Percentiles rank a stretch among this genome's conserved stretches.
Evolutionary conservation across 441 rosid species (phyloP).

Genomic region (Eruca vesicaria): DNA sequence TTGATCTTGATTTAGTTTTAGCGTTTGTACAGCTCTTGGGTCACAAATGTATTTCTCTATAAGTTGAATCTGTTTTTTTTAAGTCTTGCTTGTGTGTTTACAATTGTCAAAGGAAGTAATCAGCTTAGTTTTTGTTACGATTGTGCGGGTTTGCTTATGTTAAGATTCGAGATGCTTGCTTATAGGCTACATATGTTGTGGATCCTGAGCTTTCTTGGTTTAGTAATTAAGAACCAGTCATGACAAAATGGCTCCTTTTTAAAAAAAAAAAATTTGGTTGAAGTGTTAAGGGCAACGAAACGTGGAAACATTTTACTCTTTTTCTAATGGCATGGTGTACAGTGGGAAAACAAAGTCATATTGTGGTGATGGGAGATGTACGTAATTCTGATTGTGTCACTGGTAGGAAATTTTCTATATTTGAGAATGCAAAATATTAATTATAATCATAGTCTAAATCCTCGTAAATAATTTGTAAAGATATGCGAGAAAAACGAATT

Average conservation of each 20-base stretch:
- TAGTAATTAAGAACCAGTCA: background rate
- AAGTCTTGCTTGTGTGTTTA: too few relatives aligned
- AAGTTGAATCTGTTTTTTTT: too few relatives aligned
- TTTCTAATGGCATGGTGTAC: constrained; percentile 55
- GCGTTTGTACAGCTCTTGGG: background rate
- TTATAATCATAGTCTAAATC: too few relatives aligned
- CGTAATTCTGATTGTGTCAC: too few relatives aligned
- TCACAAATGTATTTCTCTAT: background rate
- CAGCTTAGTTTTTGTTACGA: background rate
- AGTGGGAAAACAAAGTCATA: constrained; percentile 66
- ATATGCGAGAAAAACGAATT: too few relatives aligned
- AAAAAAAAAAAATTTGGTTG: background rate
- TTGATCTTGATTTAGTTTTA: background rate
- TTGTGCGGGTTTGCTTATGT: background rate
- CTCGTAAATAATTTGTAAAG: too few relatives aligned
- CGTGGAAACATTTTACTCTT: background rate
- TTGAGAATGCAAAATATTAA: too few relatives aligned
- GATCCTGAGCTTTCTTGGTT: background rate
- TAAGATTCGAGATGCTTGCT: background rate
- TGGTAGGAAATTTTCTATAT: too few relatives aligned
- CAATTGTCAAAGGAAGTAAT: background rate
- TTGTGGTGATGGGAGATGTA: too few relatives aligned
- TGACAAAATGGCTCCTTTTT: background rate
- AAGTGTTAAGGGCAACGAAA: background rate
- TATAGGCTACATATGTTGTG: background rate